phyloP scores from a whole-genome alignment of 352 stramenopile species.

The Globisporangium acanthophoron region DNA sequence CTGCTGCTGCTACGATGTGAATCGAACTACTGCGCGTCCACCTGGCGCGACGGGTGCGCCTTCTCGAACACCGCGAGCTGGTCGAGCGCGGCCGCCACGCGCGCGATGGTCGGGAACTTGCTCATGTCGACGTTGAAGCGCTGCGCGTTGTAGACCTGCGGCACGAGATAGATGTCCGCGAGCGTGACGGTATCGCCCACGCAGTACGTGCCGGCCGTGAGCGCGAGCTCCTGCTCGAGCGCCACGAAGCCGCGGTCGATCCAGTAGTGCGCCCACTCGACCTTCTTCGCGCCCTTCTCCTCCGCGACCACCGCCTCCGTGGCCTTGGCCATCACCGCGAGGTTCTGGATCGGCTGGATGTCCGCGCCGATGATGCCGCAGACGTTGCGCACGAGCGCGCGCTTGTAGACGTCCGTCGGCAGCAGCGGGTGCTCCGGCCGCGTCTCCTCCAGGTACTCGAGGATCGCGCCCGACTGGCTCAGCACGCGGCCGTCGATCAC shows the following conservation, averaged over 20 bases:
- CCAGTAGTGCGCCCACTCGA: conserved; percentile 57
- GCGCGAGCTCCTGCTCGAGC: conserved; percentile 65
- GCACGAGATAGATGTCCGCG: conserved; percentile 87
- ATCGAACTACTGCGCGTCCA: conserved; percentile 37
- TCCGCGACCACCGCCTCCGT: conserved; percentile 42
- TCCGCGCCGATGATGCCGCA: conserved; percentile 88
- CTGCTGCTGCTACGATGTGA: no score
- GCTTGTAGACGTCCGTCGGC: conserved; percentile 56
- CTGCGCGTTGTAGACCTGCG: conserved; percentile 91
- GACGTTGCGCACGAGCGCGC: conserved; percentile 80
- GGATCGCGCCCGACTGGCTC: conserved; percentile 87
- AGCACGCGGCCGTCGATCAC: conserved; percentile 67
- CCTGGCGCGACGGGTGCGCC: conserved; percentile 75
- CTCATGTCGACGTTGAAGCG: conserved; percentile 86
- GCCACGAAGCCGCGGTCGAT: conserved; percentile 81
- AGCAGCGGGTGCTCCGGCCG: conserved; percentile 68
- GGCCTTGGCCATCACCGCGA: conserved; percentile 56
- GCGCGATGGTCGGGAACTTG: conserved; percentile 81
- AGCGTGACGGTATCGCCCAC: conserved; percentile 80
- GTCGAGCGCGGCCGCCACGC: conserved; percentile 62
- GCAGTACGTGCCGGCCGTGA: conserved; percentile 59
- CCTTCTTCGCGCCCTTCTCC: conserved; percentile 37
- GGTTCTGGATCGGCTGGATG: conserved; percentile 91
- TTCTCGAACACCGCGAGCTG: conserved; percentile 77
- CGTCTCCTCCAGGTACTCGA: conserved; percentile 92